Evolutionary conservation across 495 filamentous ascomycete species (phyloP).

Genomic region (Thermothielavioides terrestris): DNA sequence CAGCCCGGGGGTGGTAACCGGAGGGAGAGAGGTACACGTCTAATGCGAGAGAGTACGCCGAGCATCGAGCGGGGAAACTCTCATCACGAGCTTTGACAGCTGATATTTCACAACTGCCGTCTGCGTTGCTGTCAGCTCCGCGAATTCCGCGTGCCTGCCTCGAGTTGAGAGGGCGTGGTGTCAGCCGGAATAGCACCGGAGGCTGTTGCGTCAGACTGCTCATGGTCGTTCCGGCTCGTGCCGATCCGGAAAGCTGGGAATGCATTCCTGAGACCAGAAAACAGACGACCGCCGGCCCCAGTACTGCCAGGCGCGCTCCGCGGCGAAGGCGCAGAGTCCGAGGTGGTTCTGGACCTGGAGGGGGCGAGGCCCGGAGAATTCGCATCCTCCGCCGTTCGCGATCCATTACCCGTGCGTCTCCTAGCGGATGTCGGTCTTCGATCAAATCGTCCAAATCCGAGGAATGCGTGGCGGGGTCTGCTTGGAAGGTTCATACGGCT

Average conservation of each 20-base stretch:
- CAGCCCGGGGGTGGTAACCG: too few relatives aligned
- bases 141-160: slow-evolving; percentile 21
- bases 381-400: background rate
- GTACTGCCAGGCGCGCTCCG: background rate
- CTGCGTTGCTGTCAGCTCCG: background rate
- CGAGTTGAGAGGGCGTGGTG: slow-evolving; percentile 30
- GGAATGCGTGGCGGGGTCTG: slow-evolving; percentile 17
- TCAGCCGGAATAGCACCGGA: slow-evolving; percentile 13
- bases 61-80: slow-evolving; percentile 5
- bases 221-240: slow-evolving; percentile 1
- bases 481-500: slow-evolving; percentile 37
- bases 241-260: slow-evolving; percentile 10
- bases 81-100: background rate
- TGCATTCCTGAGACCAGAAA: slow-evolving; percentile 13
- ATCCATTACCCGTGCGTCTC: background rate
- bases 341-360: background rate
- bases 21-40: too few relatives aligned
- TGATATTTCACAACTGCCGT: background rate
- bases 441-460: slow-evolving; percentile 18
- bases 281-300: background rate
- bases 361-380: background rate
- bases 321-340: background rate
- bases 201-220: background rate
- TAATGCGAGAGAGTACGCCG: too few relatives aligned
- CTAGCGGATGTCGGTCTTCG: background rate